Percentiles rank a stretch among this genome's conserved stretches.
Conservation (phyloP, 2,329 filamentous ascomycete species). For the Phialemoniopsis sp. region DNA sequence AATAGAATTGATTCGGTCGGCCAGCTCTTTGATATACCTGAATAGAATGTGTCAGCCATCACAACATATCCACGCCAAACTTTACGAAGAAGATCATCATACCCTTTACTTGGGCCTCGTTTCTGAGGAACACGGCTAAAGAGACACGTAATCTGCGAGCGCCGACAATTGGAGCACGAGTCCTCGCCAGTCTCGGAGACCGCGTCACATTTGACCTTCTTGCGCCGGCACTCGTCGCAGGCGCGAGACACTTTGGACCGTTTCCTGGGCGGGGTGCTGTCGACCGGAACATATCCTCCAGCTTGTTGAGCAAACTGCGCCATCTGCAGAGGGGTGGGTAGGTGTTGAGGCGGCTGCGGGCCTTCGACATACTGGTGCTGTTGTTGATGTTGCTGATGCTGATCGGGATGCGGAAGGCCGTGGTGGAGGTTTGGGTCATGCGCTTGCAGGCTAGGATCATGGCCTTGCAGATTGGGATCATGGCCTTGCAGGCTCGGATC, state of each 20-base stretch:
- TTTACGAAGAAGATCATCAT: constrained; percentile 21
- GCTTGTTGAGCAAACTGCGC: constrained; percentile 41
- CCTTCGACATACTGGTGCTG: constrained; percentile 13
- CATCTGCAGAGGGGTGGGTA: constrained; percentile 26
- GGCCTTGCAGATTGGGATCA: neutral
- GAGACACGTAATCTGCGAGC: constrained; percentile 71
- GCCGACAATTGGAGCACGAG: constrained; percentile 77
- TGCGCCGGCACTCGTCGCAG: constrained; percentile 84
- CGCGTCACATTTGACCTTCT: constrained; percentile 88
- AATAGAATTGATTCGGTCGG: constrained; percentile 76
- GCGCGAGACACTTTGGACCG: constrained; percentile 83
- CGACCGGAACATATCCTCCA: constrained; percentile 30
- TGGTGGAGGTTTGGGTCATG: constrained; percentile 2
- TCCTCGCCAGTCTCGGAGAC: constrained; percentile 68
- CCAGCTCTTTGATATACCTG: constrained; percentile 88
- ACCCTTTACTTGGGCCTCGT: constrained; percentile 85
- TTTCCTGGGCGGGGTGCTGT: constrained; percentile 66
- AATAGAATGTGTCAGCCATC: constrained; percentile 1
- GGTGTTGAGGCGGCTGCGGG: constrained; percentile 16
- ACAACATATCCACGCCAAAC: constrained; percentile 1
- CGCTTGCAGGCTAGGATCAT: neutral
- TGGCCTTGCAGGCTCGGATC: constrained; percentile 1
- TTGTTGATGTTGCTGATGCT: constrained; percentile 11
- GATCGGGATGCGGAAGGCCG: constrained; percentile 10
- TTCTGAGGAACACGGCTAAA: constrained; percentile 89